Evolutionary conservation across 2,329 filamentous ascomycete species (phyloP).

Genomic region (Elsinoe arachidis): DNA sequence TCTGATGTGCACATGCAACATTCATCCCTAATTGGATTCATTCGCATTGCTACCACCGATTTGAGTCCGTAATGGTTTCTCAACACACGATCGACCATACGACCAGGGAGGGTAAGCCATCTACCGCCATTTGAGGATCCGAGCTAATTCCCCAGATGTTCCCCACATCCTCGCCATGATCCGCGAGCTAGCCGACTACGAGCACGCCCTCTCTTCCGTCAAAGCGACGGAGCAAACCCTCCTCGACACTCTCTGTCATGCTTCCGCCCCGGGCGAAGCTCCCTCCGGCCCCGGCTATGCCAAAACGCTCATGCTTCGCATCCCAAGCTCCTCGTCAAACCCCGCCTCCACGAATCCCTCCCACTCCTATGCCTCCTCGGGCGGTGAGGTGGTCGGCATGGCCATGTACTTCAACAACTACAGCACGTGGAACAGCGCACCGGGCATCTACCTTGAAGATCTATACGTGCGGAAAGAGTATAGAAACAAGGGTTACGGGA

Average conservation of each 20-base stretch:
- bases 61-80: constrained; percentile 21
- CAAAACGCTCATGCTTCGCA: constrained; percentile 60
- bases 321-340: constrained; percentile 28
- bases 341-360: constrained; percentile 23
- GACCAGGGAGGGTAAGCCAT: constrained; percentile 46
- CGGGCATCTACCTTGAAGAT: constrained; percentile 90
- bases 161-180: constrained; percentile 74
- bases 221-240: constrained; percentile 71
- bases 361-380: constrained; percentile 24
- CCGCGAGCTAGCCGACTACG: constrained; percentile 78
- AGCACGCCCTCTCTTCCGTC: constrained; percentile 65
- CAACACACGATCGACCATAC: constrained; percentile 48
- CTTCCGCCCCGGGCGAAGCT: constrained; percentile 36
- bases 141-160: constrained; percentile 52
- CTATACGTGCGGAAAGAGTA: constrained; percentile 68
- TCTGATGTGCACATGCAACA: too few relatives aligned
- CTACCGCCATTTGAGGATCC: constrained; percentile 6
- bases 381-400: constrained; percentile 56
- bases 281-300: constrained; percentile 51
- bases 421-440: constrained; percentile 78
- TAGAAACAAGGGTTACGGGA: constrained; percentile 71
- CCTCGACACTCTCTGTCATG: constrained; percentile 68
- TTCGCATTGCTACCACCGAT: too few relatives aligned
- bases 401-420: constrained; percentile 95
- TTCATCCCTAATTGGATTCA: too few relatives aligned